A percentile compares a stretch with the other conserved stretches of the same genome.
Conservation (phyloP, 2,329 filamentous ascomycete genomes). For the Pseudofabraea citricarpa region DNA sequence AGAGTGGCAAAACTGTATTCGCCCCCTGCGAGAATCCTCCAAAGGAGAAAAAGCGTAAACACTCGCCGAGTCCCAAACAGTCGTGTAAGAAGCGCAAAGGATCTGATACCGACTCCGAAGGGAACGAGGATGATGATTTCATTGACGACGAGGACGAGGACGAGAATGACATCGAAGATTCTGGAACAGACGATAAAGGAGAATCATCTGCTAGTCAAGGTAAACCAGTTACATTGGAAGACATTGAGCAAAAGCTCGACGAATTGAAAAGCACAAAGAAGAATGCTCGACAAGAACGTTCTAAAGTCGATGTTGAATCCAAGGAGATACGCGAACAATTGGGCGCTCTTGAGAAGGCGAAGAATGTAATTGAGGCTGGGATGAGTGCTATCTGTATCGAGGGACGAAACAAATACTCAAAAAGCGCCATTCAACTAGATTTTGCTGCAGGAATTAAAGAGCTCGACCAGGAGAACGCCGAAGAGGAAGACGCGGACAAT, state of each 20-base stretch:
- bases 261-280: conserved; percentile 39
- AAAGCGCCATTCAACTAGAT: conserved; percentile 48
- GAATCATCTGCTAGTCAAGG: conserved; percentile 13
- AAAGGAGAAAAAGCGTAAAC: conserved; percentile 38
- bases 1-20: conserved; percentile 37
- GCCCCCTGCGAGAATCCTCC: conserved; percentile 20
- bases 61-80: conserved; percentile 10
- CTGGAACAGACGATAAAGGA: conserved; percentile 18
- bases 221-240: conserved; percentile 33
- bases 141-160: conserved; percentile 26
- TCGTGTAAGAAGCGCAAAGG: conserved; percentile 17
- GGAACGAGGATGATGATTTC: conserved; percentile 22
- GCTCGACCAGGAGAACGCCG: conserved; percentile 47
- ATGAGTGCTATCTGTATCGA: conserved; percentile 41
- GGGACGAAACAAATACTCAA: conserved; percentile 52
- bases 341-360: conserved; percentile 20
- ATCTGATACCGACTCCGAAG: conserved; percentile 6
- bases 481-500: conserved; percentile 46
- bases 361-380: conserved; percentile 28
- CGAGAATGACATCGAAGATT: conserved; percentile 12
- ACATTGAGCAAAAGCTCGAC: conserved; percentile 37
- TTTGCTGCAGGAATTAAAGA: conserved; percentile 57
- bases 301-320: conserved; percentile 28
- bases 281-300: conserved; percentile 28
- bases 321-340: conserved; percentile 33